Conservation (phyloP, 768 basidiomycete genomes). For the Gymnopilus junonius region DNA sequence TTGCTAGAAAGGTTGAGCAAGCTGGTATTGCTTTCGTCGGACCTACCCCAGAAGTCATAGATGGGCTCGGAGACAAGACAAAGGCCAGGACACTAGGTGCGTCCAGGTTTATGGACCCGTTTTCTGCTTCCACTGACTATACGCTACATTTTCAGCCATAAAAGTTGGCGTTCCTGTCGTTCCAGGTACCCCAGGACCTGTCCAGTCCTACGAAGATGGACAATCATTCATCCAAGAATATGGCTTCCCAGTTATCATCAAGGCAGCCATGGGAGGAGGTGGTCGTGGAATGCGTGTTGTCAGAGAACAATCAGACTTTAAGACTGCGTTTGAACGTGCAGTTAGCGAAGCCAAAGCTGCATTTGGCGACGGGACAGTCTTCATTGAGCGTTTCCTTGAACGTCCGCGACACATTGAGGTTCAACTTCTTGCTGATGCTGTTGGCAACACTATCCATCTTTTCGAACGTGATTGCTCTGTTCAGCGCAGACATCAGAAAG, state of each 20-base stretch:
- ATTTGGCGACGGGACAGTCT: slow-evolving; percentile 98
- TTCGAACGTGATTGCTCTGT: slow-evolving; percentile 99
- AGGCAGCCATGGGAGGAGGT: slow-evolving; percentile 99
- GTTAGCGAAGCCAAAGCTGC: slow-evolving; percentile 95
- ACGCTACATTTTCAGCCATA: slow-evolving; percentile 58
- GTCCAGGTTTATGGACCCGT: slow-evolving; percentile 10
- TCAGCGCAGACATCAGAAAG: slow-evolving; percentile 97
- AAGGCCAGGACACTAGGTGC: slow-evolving; percentile 90
- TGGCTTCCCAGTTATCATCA: slow-evolving; percentile 99
- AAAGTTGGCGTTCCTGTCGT: slow-evolving; percentile 94
- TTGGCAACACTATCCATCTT: slow-evolving; percentile 95
- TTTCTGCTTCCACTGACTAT: slow-evolving; percentile 2
- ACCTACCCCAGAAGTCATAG: slow-evolving; percentile 96
- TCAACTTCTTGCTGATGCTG: slow-evolving; percentile 88
- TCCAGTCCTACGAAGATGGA: slow-evolving; percentile 77
- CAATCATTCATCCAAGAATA: slow-evolving; percentile 92
- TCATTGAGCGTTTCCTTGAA: slow-evolving; percentile 97
- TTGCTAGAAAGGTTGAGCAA: slow-evolving; percentile 97
- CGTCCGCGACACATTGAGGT: slow-evolving; percentile 98
- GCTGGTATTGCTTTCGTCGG: slow-evolving; percentile 98
- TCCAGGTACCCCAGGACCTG: slow-evolving; percentile 97
- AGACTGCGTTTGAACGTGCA: slow-evolving; percentile 87
- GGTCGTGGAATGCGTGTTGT: slow-evolving; percentile 99
- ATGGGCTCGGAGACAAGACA: slow-evolving; percentile 98
- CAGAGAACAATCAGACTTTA: slow-evolving; percentile 90